phyloP scores from a whole-genome alignment of 2,329 filamentous ascomycete species.

The Claviceps pazoutovae region DNA sequence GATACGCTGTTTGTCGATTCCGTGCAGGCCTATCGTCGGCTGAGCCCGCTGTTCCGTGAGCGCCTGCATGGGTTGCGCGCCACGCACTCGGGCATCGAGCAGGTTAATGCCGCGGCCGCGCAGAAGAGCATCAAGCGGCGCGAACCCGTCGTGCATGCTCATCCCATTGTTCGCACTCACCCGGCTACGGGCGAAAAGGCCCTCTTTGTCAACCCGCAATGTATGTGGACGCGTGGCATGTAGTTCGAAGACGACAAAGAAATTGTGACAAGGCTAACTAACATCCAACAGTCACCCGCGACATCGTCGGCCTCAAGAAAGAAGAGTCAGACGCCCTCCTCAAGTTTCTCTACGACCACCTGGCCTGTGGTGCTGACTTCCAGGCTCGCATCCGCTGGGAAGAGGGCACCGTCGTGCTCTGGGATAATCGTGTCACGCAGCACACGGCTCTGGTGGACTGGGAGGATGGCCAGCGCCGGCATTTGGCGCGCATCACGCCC shows the following conservation, averaged over 20 bases:
- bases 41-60: conserved; percentile 67
- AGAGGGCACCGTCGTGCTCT: conserved; percentile 67
- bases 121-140: conserved; percentile 59
- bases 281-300: conserved; percentile 50
- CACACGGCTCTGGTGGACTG: conserved; percentile 74
- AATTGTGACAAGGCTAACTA: not conserved
- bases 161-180: conserved; percentile 71
- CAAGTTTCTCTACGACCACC: conserved; percentile 51
- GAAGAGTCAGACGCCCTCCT: conserved; percentile 69
- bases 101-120: conserved; percentile 54
- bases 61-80: conserved; percentile 69
- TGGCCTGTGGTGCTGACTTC: conserved; percentile 45
- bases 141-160: conserved; percentile 59
- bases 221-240: conserved; percentile 29
- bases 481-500: conserved; percentile 69
- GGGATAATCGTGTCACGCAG: conserved; percentile 71
- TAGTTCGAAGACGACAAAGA: not conserved
- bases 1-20: conserved; percentile 76
- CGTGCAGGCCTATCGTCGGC: conserved; percentile 65
- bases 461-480: conserved; percentile 63
- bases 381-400: conserved; percentile 67
- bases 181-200: conserved; percentile 75
- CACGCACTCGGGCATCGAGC: conserved; percentile 70
- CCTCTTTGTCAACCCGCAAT: conserved; percentile 71
- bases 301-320: conserved; percentile 72